Evolutionary conservation across 2,329 filamentous ascomycete genomes (phyloP), one percentile per base, ranked within the genome.

Genomic region (Diaporthe nobilis): DNA sequence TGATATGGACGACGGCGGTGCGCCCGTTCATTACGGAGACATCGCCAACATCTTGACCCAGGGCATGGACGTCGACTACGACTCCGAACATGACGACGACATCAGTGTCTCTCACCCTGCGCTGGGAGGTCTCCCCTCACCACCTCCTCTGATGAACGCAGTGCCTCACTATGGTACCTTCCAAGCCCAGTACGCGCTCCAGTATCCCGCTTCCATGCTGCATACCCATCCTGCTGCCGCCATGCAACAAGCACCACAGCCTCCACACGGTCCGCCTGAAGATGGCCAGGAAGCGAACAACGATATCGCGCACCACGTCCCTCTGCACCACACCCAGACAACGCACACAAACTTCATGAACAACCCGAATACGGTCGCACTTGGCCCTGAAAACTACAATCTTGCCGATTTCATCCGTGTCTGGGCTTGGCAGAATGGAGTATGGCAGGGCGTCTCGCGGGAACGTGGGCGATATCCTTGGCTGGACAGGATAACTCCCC

Each of bases 351-450:
- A 81, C 47, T 78, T 83, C 57, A 57, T 83, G 61, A 82, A 80
- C 74, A 84, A 83, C 75, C 80, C 81, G 6, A 83, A 82, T 55
- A 78, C 81, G n/a, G 78, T 78, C 73, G 82, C 80, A 22, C 83
- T 90, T 42, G 86, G 86, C 13, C 87, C 88, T 17, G 84, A 85
- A 72, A 92, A 92, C 78, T 83, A 86, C 49, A 85, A 85, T 60
- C 82, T 90, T 39, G 77, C 84, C 42, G 85, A 89, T 51, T 91
- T 91, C 78, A 83, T 92, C 44, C 83, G 85, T 51, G 80, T 84
- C 49, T 92, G 90, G 90, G 83, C 85, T 31, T 81, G 82, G 70
- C 81, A 83, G 51, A 80, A 79, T 53, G 81, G 79, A 39, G 80
- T 77, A 37, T 28, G 75, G 78, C 77, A 79, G 76, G 79, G 77